Percentiles rank a stretch among this genome's conserved stretches.
Evolutionary conservation across 441 rosid species (phyloP).

Genomic region (Adansonia rubrostipa): DNA sequence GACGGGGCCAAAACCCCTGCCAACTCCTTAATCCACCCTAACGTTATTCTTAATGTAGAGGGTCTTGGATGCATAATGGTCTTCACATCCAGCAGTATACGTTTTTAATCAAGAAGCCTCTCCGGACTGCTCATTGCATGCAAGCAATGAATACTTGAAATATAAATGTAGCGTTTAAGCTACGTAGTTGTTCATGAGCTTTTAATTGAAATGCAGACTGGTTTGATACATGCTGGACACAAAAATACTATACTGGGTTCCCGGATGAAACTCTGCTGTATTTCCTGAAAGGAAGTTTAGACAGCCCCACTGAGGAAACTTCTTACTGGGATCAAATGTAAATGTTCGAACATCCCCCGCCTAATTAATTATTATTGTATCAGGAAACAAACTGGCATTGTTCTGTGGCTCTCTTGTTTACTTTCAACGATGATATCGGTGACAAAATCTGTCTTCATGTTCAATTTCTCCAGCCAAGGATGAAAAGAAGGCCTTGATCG

Average conservation of each 20-base stretch:
- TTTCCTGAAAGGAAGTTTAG: conserved; percentile 94
- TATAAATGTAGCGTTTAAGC: not conserved
- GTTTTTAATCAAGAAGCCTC: too few species aligned
- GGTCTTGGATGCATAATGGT: too few species aligned
- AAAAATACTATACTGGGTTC: conserved; percentile 63
- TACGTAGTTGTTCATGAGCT: not conserved
- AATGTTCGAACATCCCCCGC: not conserved
- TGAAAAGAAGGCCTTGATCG: conserved; percentile 65
- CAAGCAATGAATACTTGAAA: too few species aligned
- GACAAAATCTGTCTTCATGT: conserved; percentile 92
- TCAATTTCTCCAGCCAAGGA: conserved; percentile 71
- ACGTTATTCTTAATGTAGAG: too few species aligned
- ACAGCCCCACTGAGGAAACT: conserved; percentile 78
- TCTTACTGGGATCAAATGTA: not conserved
- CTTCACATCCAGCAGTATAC: too few species aligned
- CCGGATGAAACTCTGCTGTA: conserved; percentile 74
- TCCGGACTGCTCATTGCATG: too few species aligned
- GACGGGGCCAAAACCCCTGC: too few species aligned
- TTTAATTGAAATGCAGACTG: conserved; percentile 51
- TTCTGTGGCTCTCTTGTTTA: conserved; percentile 18
- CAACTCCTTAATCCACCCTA: too few species aligned
- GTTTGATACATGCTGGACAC: conserved; percentile 71
- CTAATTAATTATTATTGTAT: conserved; percentile 9
- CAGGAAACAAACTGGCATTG: not conserved
- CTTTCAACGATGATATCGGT: conserved; percentile 47